Base-by-base conservation (phyloP, 2,329 filamentous ascomycete species). In the Pseudocercospora macadamiae region DNA sequence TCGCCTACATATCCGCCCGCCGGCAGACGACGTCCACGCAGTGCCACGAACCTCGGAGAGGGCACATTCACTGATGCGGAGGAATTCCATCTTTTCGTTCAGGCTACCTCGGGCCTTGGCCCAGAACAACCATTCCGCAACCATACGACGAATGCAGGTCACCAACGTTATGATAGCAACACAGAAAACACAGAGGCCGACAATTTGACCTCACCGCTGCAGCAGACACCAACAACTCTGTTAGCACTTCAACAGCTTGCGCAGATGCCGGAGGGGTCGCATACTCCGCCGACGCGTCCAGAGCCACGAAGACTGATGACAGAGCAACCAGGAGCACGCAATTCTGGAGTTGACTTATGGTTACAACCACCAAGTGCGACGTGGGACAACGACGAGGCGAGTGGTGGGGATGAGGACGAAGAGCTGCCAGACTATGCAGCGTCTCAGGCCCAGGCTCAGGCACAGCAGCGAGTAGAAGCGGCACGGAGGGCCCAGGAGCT, bases 401-500 rank as follows among this genome's bases (percentile, higher is more conserved):
- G 57, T 26, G 69, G 71, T 12, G 64, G 62, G 39, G 76, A 76
- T 12, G 64, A 62, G 39, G 76, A 76, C 10, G 74, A 81, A 21
- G 73, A 75, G 59, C 61, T 80, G 12, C 79, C 79, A 0, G 73
- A 79, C 60, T 81, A 81, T 60, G 77, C 76, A 23, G 72, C 77
- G 56, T 80, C 77, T 57, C 79, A 81, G 65, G 76, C 76, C 10
- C 75, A 80, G 60, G 78, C 77, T 64, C 73, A 74, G 25, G 73
- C 70, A 7, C 68, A 61, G 44, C 76, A 72, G 55, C 67, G 77
- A 28, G 64, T 64, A 10, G 77, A 76, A 60, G 78, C 78, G n/a
- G 70, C 74, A 10, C 70, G 73, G 30, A 68, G 79, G 60, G 79
- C 78, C 47, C 69, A 75, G 54, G 79, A 81, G 57, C 58, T 81